A percentile compares a stretch with the other conserved stretches of the same genome.
These are phyloP conservation scores for Boletus speciosus DNA, from an alignment of 768 basidiomycete genomes.

Conservation along the genomic window DNA sequence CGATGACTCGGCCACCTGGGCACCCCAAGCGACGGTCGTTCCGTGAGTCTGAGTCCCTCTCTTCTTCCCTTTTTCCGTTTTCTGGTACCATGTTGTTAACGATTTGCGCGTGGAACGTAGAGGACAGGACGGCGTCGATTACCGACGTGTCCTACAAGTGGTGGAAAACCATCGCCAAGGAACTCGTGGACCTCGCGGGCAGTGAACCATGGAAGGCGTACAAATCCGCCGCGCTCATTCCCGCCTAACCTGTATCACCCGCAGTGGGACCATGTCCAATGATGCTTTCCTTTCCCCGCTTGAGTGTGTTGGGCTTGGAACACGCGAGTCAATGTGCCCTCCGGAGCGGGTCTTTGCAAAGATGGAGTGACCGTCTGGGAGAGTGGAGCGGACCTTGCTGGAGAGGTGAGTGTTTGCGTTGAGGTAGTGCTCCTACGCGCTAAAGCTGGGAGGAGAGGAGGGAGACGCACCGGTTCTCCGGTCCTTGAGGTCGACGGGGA, in stretches of 20 bases:
- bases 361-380: constrained; percentile 78
- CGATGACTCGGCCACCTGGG: constrained; percentile 47
- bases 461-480: constrained; percentile 45
- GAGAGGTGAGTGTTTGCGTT: constrained; percentile 88
- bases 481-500: constrained; percentile 92
- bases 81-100: too few relatives aligned
- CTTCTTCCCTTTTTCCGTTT: too few relatives aligned
- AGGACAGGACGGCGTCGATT: constrained; percentile 42
- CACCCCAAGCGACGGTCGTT: constrained; percentile 60
- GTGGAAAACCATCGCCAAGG: constrained; percentile 63
- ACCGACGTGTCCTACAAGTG: constrained; percentile 63
- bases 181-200: constrained; percentile 67
- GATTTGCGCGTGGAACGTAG: constrained; percentile 28
- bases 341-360: constrained; percentile 85
- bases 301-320: too few relatives aligned
- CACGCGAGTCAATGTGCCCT: constrained; percentile 37
- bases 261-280: too few relatives aligned
- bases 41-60: constrained; percentile 40
- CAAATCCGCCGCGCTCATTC: constrained; percentile 45
- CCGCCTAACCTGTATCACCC: constrained; percentile 8
- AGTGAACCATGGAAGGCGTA: constrained; percentile 56
- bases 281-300: too few relatives aligned
- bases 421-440: constrained; percentile 86
- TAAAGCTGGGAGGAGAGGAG: constrained; percentile 51
- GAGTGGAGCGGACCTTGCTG: constrained; percentile 73